Evolutionary conservation across 2,329 filamentous ascomycete species (phyloP), one percentile per base, ranked within the genome.

Genomic region (Xylariaceae sp.): DNA sequence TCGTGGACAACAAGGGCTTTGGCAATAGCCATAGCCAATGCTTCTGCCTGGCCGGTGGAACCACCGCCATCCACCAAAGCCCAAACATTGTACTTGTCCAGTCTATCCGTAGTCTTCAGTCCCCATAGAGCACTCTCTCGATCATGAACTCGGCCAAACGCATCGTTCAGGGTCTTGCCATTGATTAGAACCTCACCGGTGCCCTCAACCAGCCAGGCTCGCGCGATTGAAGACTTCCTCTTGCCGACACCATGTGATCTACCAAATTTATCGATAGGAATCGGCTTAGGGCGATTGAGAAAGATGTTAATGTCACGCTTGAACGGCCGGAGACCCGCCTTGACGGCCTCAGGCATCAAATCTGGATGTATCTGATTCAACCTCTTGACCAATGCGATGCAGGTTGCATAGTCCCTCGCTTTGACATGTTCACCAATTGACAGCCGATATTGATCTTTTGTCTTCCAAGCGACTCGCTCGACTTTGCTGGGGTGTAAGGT

Each of bases 31-130:
- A 99, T 76, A 37, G 94, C 96, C 69, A 98, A 84, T 29, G 95
- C 93, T 76, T 99, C 95, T 6, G 95, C 94, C 76, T 99, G 96
- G 2, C 95, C 95, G 46, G 95, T 99, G 44, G 90, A 89, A 67
- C 95, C 95, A 65, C 95, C 95, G 53, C 95, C 95, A 57, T 84
- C 82, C 3, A 92, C 91, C 46, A 90, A 77, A 50, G 88, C 93
- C 88, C 92, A 99, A 3, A 97, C 86, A 70, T 99, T 99, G 81
- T 99, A 99, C 76, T 97, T 98, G 80, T 96, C 92, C 63, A 96
- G 76, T 62, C 95, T 82, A 39, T 89, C 82, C 21, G 92, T 96
- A 46, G 87, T 83, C 69, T 93, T 92, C 69, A 99, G 76, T 6
- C 94, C 87, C 94, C 94, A 99, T 3, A 96, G 79, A 2, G 91